Evolutionary conservation across 129 eudicot genomes (phyloP).

Genomic region (Artemisia annua): DNA sequence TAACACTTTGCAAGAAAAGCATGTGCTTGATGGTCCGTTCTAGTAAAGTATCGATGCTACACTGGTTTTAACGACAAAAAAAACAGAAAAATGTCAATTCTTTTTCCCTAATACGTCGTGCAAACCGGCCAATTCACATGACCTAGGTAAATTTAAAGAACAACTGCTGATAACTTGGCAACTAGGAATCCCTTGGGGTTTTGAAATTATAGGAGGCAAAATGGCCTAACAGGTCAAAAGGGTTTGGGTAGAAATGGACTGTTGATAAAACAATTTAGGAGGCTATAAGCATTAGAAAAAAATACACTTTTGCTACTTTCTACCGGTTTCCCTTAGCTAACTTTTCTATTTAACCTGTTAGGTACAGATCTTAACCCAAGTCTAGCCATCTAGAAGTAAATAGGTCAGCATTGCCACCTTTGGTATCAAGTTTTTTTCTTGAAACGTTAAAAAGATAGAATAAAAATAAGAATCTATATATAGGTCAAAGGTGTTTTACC

Average conservation of each 20-base stretch:
- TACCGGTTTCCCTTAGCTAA: neutral
- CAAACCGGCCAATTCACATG: neutral
- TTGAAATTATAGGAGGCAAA: slow-evolving; percentile 1
- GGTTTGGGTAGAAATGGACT: neutral
- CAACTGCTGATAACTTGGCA: no score
- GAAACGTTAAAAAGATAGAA: neutral
- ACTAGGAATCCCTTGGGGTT: neutral
- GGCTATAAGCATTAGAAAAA: neutral
- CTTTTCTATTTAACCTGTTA: neutral
- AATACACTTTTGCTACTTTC: neutral
- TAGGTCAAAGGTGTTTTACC: slow-evolving; percentile 34
- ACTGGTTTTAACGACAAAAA: slow-evolving; percentile 45
- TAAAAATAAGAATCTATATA: neutral
- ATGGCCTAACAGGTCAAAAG: neutral
- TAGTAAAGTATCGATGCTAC: slow-evolving; percentile 90
- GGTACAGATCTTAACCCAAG: neutral
- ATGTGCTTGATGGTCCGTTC: slow-evolving; percentile 97
- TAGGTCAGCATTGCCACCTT: neutral
- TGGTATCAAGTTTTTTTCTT: no score
- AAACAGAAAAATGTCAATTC: neutral
- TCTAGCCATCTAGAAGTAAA: neutral
- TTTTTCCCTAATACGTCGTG: neutral
- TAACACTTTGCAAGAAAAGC: slow-evolving; percentile 91
- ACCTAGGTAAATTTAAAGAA: neutral
- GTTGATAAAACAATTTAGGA: neutral